These are phyloP conservation scores for Starmerella floris DNA, from an alignment of 805 yeast species.

Conservation along the genomic window DNA sequence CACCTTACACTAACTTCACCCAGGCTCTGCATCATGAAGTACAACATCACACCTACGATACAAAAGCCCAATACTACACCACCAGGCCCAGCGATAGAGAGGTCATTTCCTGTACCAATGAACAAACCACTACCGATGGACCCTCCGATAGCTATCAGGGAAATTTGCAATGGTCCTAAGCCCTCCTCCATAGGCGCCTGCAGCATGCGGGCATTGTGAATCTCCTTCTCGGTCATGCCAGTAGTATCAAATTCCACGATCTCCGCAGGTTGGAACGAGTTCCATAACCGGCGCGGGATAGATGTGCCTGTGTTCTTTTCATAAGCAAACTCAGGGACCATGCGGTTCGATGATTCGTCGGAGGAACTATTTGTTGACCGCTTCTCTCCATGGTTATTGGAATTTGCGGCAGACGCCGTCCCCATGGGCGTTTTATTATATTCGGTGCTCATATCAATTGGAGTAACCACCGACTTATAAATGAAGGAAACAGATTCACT, in stretches of 20 bases:
- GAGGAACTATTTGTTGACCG: too few relatives aligned
- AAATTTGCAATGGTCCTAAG: conserved; percentile 43
- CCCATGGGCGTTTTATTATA: too few relatives aligned
- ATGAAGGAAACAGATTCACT: too few relatives aligned
- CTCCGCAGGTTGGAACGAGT: conserved; percentile 21
- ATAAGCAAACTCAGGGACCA: background rate
- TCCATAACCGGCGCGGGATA: conserved; percentile 5
- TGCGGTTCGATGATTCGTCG: background rate
- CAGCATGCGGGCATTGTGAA: conserved; percentile 23
- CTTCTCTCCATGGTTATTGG: too few relatives aligned
- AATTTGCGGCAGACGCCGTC: too few relatives aligned
- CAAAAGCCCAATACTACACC: conserved; percentile 44
- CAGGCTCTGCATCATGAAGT: conserved; percentile 48
- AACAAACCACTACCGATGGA: conserved; percentile 66
- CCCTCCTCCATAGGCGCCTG: conserved; percentile 37
- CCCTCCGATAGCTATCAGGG: conserved; percentile 64
- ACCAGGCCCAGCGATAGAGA: conserved; percentile 47
- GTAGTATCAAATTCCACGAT: conserved; percentile 14
- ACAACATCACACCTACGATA: conserved; percentile 50
- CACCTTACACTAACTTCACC: conserved; percentile 60
- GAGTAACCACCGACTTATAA: too few relatives aligned
- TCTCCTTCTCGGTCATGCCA: conserved; percentile 34
- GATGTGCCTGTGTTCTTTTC: background rate
- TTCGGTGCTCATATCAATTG: too few relatives aligned
- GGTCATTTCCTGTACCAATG: conserved; percentile 52